Evolutionary conservation across 139 green algal genomes (phyloP).

Genomic region (Picochlorum costavermella): DNA sequence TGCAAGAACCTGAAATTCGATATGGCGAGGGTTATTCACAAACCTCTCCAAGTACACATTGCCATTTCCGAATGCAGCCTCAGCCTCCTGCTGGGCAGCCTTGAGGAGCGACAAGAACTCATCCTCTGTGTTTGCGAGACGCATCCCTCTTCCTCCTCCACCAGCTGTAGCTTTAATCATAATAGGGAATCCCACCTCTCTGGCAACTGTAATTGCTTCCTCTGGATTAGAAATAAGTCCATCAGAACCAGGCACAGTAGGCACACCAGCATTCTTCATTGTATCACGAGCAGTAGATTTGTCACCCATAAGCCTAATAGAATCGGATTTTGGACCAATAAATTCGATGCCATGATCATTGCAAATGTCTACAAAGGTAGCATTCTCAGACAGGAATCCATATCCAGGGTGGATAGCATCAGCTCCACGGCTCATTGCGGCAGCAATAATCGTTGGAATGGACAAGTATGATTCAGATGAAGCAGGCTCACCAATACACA

Average conservation of each 20-base stretch:
- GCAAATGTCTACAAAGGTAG: constrained; percentile 94
- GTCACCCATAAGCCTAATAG: constrained; percentile 92
- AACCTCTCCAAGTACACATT: constrained; percentile 90
- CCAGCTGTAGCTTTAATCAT: constrained; percentile 97
- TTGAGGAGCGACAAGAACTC: constrained; percentile 81
- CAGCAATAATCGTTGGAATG: constrained; percentile 87
- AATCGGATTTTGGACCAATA: constrained; percentile 84
- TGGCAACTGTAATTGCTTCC: constrained; percentile 58
- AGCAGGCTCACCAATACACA: constrained; percentile 84
- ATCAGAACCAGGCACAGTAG: constrained; percentile 83
- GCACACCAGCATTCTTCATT: constrained; percentile 90
- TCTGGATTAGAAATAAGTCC: constrained; percentile 66
- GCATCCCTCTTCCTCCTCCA: constrained; percentile 82
- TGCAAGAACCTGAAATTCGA: constrained; percentile 95
- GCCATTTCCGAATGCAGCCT: constrained; percentile 93
- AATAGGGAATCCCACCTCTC: constrained; percentile 75
- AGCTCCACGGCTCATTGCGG: constrained; percentile 71
- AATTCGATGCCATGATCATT: constrained; percentile 91
- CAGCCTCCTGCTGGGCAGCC: constrained; percentile 75
- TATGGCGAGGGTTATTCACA: constrained; percentile 87
- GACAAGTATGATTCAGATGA: constrained; percentile 86
- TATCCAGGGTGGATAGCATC: constrained; percentile 94
- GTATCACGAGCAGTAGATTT: constrained; percentile 90
- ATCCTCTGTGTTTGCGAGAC: constrained; percentile 59
- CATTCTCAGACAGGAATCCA: constrained; percentile 93